A percentile compares a stretch with the other conserved stretches of the same genome.
Evolutionary conservation across 2,329 filamentous ascomycete species (phyloP).

Genomic region (Pseudophaeomoniella oleicola): DNA sequence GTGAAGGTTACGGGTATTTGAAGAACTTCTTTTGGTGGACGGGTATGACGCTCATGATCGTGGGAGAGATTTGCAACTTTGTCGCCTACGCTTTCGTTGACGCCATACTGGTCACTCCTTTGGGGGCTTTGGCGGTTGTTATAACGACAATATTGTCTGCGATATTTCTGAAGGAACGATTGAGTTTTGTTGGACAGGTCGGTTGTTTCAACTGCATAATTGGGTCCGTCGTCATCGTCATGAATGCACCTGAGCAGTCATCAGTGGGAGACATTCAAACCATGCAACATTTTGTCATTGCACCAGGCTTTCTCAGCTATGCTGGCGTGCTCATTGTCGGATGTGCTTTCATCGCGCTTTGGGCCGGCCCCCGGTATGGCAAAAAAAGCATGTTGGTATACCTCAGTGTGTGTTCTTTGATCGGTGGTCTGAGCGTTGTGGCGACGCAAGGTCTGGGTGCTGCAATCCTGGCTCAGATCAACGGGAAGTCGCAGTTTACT

Average conservation of each 20-base stretch:
- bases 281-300: constrained; percentile 76
- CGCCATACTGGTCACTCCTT: constrained; percentile 83
- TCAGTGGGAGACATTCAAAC: constrained; percentile 79
- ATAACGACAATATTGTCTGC: constrained; percentile 82
- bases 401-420: constrained; percentile 86
- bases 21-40: constrained; percentile 92
- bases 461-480: constrained; percentile 75
- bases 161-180: constrained; percentile 86
- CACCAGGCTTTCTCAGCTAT: constrained; percentile 75
- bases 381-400: constrained; percentile 98
- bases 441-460: constrained; percentile 85
- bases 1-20: constrained; percentile 92
- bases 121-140: constrained; percentile 84
- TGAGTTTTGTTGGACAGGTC: constrained; percentile 92
- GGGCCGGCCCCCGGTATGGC: constrained; percentile 72
- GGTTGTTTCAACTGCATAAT: constrained; percentile 92
- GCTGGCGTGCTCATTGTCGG: constrained; percentile 69
- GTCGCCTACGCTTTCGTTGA: constrained; percentile 95
- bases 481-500: constrained; percentile 78
- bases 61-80: constrained; percentile 95
- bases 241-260: constrained; percentile 80
- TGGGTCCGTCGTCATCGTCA: constrained; percentile 81
- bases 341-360: constrained; percentile 58
- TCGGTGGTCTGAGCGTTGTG: constrained; percentile 88
- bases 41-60: constrained; percentile 92